These are phyloP conservation scores for Cadophora gregata DNA, from an alignment of 2,329 filamentous ascomycete genomes.

Conservation along the genomic window DNA sequence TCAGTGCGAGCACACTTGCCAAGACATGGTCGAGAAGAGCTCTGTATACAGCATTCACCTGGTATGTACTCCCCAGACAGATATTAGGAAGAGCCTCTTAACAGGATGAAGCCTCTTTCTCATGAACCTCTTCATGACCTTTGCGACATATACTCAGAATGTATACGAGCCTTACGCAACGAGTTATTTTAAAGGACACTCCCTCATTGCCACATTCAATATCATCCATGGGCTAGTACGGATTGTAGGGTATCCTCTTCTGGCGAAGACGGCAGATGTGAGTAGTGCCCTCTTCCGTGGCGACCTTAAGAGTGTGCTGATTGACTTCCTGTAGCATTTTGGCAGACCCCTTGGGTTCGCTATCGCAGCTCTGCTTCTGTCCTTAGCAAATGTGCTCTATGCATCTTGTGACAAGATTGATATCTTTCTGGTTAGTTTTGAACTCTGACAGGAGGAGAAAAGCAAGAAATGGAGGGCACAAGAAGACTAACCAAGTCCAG, in stretches of 20 bases:
- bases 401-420: constrained; percentile 7
- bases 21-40: constrained; percentile 11
- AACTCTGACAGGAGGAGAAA: neutral
- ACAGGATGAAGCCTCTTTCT: neutral
- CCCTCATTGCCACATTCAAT: constrained; percentile 4
- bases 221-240: constrained; percentile 7
- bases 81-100: neutral
- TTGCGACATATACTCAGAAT: constrained; percentile 5
- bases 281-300: neutral
- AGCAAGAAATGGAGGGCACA: no score
- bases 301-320: neutral
- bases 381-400: constrained; percentile 5
- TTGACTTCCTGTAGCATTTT: neutral
- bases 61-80: neutral
- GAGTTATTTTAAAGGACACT: constrained; percentile 6
- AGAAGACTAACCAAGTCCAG: neutral
- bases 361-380: neutral
- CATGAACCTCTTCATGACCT: constrained; percentile 10
- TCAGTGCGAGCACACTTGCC: neutral
- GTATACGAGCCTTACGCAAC: constrained; percentile 3
- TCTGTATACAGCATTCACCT: constrained; percentile 2
- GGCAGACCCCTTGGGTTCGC: constrained; percentile 7
- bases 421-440: neutral
- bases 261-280: constrained; percentile 4
- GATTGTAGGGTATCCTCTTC: constrained; percentile 7